These are phyloP conservation scores for Gigaspora rosea DNA, from an alignment of 192 early-diverging fungal genomes.

Conservation along the genomic window DNA sequence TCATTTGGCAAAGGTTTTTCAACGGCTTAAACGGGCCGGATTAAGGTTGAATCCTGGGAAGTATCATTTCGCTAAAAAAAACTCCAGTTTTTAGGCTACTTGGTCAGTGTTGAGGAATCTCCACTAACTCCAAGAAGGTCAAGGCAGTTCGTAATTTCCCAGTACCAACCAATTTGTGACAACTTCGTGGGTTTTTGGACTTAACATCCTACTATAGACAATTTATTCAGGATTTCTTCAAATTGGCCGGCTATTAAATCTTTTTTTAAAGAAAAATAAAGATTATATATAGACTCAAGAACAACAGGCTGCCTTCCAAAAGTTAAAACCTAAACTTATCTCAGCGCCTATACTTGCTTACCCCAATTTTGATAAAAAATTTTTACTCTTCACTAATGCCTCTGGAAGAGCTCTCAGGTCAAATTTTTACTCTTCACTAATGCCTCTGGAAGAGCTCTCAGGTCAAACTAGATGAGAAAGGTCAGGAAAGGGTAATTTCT, in stretches of 20 bases:
- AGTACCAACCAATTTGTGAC: slow-evolving; percentile 12
- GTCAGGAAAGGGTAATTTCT: not conserved
- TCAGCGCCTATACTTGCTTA: not conserved
- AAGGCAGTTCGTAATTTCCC: slow-evolving; percentile 13
- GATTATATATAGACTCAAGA: not conserved
- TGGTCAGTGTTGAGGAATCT: slow-evolving; percentile 6
- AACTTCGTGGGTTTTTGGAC: not conserved
- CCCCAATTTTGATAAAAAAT: not conserved
- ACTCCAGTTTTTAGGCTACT: slow-evolving; percentile 24
- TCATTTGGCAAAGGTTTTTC: slow-evolving; percentile 15
- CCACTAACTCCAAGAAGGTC: slow-evolving; percentile 10
- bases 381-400: not conserved
- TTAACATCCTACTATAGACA: not conserved
- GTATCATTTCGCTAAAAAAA: slow-evolving; percentile 4
- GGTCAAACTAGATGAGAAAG: not conserved
- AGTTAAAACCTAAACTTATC: not conserved
- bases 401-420: not conserved
- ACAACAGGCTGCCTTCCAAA: not conserved
- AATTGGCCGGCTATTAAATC: not conserved
- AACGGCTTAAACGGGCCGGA: not conserved
- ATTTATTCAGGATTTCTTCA: not conserved
- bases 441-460: not conserved
- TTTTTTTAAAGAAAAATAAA: not conserved
- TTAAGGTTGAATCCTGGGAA: slow-evolving; percentile 9
- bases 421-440: not conserved